Evolutionary conservation across 75 land plant species (phyloP).

Genomic region (Pseudotsuga menziesii): DNA sequence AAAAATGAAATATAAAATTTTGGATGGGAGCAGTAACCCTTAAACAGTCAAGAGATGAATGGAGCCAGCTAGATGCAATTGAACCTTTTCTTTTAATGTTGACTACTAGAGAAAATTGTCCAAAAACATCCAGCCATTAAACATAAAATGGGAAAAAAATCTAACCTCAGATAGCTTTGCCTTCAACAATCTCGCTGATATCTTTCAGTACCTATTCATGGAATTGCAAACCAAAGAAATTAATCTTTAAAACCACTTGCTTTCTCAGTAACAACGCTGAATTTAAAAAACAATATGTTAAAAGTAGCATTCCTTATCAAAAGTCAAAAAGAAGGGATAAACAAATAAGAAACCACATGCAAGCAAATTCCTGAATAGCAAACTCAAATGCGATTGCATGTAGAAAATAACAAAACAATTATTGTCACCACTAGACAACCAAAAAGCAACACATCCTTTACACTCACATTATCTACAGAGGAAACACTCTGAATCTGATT

Average conservation of each 20-base stretch:
- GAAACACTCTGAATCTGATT: slow-evolving; percentile 13
- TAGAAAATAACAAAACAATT: neutral
- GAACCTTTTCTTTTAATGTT: too few species aligned
- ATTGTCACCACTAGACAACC: neutral
- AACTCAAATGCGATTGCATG: neutral
- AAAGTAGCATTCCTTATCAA: neutral
- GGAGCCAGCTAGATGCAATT: too few species aligned
- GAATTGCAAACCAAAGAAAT: too few species aligned
- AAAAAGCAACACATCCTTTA: neutral
- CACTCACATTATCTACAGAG: neutral
- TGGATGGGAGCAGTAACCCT: neutral
- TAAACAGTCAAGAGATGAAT: neutral
- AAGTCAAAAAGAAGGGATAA: neutral
- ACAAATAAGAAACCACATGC: neutral
- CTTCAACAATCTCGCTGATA: slow-evolving; percentile 27
- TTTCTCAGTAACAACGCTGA: neutral
- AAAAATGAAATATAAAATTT: neutral
- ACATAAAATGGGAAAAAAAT: neutral
- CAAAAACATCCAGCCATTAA: neutral
- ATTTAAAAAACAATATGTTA: neutral
- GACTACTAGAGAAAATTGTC: too few species aligned
- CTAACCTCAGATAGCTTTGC: slow-evolving; percentile 30
- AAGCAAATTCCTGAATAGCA: neutral
- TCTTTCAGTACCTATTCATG: slow-evolving; percentile 16
- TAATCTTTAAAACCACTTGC: neutral